phyloP scores from a whole-genome alignment of 768 basidiomycete species.

The Mycena alexandri region DNA sequence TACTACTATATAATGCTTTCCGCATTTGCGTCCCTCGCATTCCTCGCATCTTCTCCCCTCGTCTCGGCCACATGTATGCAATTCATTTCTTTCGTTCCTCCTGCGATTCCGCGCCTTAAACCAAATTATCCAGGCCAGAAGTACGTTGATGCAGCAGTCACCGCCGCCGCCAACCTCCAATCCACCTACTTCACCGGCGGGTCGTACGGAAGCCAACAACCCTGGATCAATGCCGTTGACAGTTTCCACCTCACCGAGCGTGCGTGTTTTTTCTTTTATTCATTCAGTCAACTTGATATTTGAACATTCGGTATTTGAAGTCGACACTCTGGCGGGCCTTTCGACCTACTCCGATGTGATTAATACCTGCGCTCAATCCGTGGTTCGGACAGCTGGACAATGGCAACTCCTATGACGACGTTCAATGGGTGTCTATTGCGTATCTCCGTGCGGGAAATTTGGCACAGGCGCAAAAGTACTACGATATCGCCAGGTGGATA shows the following conservation, averaged over 20 bases:
- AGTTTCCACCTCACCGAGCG: constrained; percentile 32
- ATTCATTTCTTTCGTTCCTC: not conserved
- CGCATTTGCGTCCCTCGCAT: constrained; percentile 16
- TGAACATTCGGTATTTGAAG: constrained; percentile 4
- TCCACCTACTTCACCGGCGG: constrained; percentile 33
- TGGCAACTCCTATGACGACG: constrained; percentile 36
- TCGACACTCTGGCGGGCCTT: constrained; percentile 26
- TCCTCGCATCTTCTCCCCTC: constrained; percentile 16
- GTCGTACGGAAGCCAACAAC: constrained; percentile 23
- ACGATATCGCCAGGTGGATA: constrained; percentile 28
- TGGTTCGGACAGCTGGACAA: constrained; percentile 34
- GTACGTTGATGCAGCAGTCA: constrained; percentile 35
- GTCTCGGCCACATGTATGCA: constrained; percentile 18
- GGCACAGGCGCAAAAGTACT: constrained; percentile 35
- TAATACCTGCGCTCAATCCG: constrained; percentile 32
- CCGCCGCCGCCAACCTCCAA: constrained; percentile 38
- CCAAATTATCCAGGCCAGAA: constrained; percentile 20
- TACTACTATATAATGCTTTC: constrained; percentile 24
- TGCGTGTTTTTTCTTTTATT: not conserved
- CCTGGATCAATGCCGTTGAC: constrained; percentile 37
- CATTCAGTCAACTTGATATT: not conserved
- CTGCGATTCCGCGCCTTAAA: not conserved
- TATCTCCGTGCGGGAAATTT: constrained; percentile 33
- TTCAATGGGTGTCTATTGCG: constrained; percentile 36
- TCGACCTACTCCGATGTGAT: constrained; percentile 30